phyloP scores from a whole-genome alignment of 768 basidiomycete species.

The Pleurotus giganteus region DNA sequence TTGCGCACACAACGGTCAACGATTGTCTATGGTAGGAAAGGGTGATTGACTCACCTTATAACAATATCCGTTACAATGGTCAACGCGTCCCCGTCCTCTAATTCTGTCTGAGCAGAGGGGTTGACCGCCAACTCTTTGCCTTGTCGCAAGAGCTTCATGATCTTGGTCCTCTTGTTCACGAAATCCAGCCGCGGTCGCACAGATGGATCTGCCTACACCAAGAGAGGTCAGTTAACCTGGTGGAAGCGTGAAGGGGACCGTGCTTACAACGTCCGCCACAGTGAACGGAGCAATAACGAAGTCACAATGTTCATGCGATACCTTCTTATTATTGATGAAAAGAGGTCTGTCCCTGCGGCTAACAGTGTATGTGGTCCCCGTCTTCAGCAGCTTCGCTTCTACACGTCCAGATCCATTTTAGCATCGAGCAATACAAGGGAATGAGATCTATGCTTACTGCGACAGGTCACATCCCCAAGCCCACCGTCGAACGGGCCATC shows the following conservation, averaged over 20 bases:
- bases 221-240: neutral
- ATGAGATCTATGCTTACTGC: too few species aligned
- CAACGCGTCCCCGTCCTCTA: slow-evolving; percentile 56
- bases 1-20: neutral
- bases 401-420: too few species aligned
- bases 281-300: slow-evolving; percentile 55
- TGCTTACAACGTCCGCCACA: slow-evolving; percentile 54
- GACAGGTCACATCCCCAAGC: too few species aligned
- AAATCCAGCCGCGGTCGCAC: slow-evolving; percentile 48
- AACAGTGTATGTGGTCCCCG: slow-evolving; percentile 49
- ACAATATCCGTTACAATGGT: slow-evolving; percentile 39
- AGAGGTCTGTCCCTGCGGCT: slow-evolving; percentile 59
- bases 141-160: slow-evolving; percentile 39
- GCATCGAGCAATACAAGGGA: too few species aligned
- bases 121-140: slow-evolving; percentile 32
- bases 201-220: slow-evolving; percentile 45
- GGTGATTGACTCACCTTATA: slow-evolving; percentile 40
- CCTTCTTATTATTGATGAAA: slow-evolving; percentile 54
- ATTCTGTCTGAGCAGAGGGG: slow-evolving; percentile 31
- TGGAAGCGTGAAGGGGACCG: neutral
- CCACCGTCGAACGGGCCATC: too few species aligned
- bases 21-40: neutral
- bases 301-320: slow-evolving; percentile 61
- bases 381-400: slow-evolving; percentile 59
- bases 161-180: slow-evolving; percentile 46